Evolutionary conservation across 192 early-diverging fungal genomes (phyloP).

Genomic region (Backusella parvicylindrica): DNA sequence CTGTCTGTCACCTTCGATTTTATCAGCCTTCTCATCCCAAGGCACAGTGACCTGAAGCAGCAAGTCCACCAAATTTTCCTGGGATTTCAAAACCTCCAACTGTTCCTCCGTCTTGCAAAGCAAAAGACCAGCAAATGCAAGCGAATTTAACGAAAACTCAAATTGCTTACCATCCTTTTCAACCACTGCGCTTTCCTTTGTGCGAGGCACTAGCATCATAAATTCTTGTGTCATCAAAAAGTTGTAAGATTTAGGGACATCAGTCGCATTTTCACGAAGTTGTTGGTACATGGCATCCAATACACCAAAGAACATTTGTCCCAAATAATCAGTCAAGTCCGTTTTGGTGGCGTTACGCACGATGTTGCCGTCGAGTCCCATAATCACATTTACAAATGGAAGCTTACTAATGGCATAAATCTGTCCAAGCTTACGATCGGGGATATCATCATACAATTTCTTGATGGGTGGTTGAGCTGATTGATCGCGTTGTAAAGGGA

Average conservation of each 20-base stretch:
- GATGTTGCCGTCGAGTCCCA: constrained; percentile 27
- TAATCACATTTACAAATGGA: constrained; percentile 41
- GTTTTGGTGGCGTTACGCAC: neutral
- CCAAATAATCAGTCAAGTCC: constrained; percentile 41
- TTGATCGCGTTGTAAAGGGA: constrained; percentile 30
- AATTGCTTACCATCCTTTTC: constrained; percentile 9
- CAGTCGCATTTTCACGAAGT: constrained; percentile 38
- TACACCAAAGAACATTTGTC: constrained; percentile 44
- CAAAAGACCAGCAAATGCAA: constrained; percentile 51
- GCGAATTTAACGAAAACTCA: constrained; percentile 42
- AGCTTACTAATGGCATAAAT: constrained; percentile 42
- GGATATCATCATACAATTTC: constrained; percentile 27
- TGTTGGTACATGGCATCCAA: constrained; percentile 47
- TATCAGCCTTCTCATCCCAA: neutral
- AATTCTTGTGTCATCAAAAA: constrained; percentile 50
- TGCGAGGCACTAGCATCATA: constrained; percentile 52
- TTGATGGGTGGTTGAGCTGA: constrained; percentile 38
- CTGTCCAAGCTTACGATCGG: constrained; percentile 36
- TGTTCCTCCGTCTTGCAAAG: constrained; percentile 41
- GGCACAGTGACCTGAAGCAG: constrained; percentile 2
- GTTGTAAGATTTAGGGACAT: constrained; percentile 41
- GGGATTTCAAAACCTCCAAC: constrained; percentile 20
- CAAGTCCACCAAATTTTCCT: constrained; percentile 11
- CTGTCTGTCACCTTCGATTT: neutral
- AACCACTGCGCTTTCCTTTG: constrained; percentile 24